Conservation (phyloP, 2,329 filamentous ascomycete genomes). For the Sordariomycetes sp. region DNA sequence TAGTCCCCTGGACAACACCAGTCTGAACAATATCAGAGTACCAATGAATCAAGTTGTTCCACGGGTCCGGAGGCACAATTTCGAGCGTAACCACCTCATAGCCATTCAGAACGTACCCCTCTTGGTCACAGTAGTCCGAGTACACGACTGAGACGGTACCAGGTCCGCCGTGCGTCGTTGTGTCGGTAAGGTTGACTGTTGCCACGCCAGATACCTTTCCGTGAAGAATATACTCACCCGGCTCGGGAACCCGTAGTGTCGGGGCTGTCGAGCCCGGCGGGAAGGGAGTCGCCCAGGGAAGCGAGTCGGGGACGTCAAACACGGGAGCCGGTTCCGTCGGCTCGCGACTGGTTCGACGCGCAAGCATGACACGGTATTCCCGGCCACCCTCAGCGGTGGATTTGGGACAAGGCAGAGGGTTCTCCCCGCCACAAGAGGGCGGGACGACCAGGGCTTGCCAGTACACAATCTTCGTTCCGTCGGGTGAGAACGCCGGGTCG, state of each 20-base stretch:
- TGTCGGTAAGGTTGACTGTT: conserved; percentile 9
- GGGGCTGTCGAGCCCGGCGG: conserved; percentile 8
- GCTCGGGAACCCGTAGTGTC: background rate
- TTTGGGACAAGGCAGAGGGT: conserved; percentile 24
- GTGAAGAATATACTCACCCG: conserved; percentile 11
- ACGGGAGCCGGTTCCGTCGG: conserved; percentile 12
- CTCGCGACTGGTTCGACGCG: conserved; percentile 18
- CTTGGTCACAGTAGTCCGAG: conserved; percentile 21
- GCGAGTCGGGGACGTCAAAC: conserved; percentile 12
- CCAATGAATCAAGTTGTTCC: conserved; percentile 18
- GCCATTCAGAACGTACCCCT: conserved; percentile 16
- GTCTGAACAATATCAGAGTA: conserved; percentile 21
- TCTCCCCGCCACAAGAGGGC: conserved; percentile 27
- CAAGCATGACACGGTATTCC: conserved; percentile 26
- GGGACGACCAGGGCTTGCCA: conserved; percentile 22
- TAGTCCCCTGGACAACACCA: conserved; percentile 16
- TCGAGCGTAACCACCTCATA: conserved; percentile 17
- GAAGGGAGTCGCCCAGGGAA: conserved; percentile 21
- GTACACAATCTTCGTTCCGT: conserved; percentile 27
- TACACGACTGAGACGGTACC: conserved; percentile 19
- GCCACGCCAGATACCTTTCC: conserved; percentile 9
- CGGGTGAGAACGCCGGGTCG: conserved; percentile 25
- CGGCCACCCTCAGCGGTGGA: conserved; percentile 23
- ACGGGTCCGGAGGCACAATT: conserved; percentile 10
- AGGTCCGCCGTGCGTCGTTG: conserved; percentile 5